These are phyloP conservation scores for Babesia microti DNA, from an alignment of 169 alveolate species.

Conservation along the genomic window DNA sequence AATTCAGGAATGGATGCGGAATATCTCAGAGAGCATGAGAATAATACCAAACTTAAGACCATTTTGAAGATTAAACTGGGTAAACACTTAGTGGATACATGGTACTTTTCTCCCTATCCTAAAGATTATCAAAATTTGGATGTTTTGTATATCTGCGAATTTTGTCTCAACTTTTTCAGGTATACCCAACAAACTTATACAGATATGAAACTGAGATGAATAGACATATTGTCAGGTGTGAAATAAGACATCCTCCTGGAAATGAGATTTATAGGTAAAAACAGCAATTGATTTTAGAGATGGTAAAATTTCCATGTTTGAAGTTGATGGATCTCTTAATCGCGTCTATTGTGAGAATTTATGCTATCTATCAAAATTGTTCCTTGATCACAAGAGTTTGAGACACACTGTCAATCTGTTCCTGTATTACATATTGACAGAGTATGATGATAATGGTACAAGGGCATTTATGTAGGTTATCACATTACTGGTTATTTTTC, in stretches of 20 bases:
- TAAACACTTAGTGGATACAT: constrained; percentile 81
- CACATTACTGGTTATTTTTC: constrained; percentile 82
- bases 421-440: constrained; percentile 88
- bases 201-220: constrained; percentile 69
- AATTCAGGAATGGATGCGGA: constrained; percentile 85
- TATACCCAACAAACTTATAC: constrained; percentile 4
- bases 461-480: constrained; percentile 63
- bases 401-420: constrained; percentile 73
- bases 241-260: constrained; percentile 92
- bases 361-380: constrained; percentile 87
- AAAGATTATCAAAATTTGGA: constrained; percentile 84
- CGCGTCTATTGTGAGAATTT: constrained; percentile 90
- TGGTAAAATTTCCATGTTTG: constrained; percentile 83
- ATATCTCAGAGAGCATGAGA: constrained; percentile 83
- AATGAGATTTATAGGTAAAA: constrained; percentile 79
- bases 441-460: constrained; percentile 62
- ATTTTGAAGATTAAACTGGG: constrained; percentile 86
- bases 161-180: constrained; percentile 82
- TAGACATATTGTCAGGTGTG: constrained; percentile 77
- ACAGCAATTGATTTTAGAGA: constrained; percentile 41
- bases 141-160: constrained; percentile 86
- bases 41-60: constrained; percentile 85
- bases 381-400: constrained; percentile 93
- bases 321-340: constrained; percentile 89
- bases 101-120: constrained; percentile 98